Evolutionary conservation across 1,284 basidiomycete genomes (phyloP).

Genomic region (Cutaneotrichosporon mucoides): DNA sequence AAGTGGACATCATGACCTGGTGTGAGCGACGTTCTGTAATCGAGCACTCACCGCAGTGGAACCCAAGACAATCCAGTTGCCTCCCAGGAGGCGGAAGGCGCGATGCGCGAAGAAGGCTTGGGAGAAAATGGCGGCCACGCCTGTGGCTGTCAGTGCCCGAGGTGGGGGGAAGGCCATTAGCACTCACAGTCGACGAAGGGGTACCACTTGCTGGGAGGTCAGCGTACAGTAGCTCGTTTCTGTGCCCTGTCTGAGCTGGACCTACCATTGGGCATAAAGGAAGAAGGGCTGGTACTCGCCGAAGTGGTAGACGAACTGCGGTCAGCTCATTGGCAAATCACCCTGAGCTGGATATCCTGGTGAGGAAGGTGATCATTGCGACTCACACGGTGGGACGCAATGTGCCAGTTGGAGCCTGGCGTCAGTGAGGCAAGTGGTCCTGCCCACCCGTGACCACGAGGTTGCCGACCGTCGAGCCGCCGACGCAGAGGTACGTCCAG

Average conservation of each 20-base stretch:
- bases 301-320: conserved; percentile 25
- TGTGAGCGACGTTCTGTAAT: not conserved
- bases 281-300: conserved; percentile 18
- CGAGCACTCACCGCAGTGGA: conserved; percentile 18
- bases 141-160: not conserved
- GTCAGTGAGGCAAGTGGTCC: not conserved
- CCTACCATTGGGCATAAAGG: conserved; percentile 7
- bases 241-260: not conserved
- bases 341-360: too few relatives aligned
- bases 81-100: conserved; percentile 26
- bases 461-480: not conserved
- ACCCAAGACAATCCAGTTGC: conserved; percentile 25
- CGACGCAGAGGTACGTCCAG: conserved; percentile 19
- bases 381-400: not conserved
- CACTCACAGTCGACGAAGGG: conserved; percentile 19
- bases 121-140: conserved; percentile 7
- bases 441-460: not conserved
- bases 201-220: conserved; percentile 11
- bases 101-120: conserved; percentile 37
- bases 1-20: not conserved
- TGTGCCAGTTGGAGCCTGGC: not conserved
- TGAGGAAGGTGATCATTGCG: not conserved
- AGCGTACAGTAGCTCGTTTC: not conserved
- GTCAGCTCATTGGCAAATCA: not conserved
- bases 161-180: not conserved